Base-by-base conservation (phyloP, 176 grass and related monocot species). In the Hordeum marinum region DNA sequence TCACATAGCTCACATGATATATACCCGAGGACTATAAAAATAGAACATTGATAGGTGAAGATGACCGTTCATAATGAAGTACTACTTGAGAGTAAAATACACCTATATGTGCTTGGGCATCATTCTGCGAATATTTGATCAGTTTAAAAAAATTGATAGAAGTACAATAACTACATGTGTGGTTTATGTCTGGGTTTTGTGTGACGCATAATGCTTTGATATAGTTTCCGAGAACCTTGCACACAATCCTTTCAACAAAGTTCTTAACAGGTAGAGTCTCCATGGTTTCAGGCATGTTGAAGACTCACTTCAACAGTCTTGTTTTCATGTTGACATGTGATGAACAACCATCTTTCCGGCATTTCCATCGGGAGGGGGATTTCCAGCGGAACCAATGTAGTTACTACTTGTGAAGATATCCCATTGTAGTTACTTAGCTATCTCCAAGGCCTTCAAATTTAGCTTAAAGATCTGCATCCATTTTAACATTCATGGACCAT, bases 261-360 rank as follows among this genome's bases (percentile, higher is more conserved):
- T 90, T 85, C 77, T 85, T 90, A n/a, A 88, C 39, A 11, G 87
- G 91, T 63, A 98, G 73, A 46, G 43, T 87, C 85, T 93, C 87
- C 76, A 98, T 68, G 62, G 61, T 86, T 87, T 87, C 29, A 29
- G 29, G 29, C 29, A 29, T 29, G 29, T 29, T 29, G 29, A 29
- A 29, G 29, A 1, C 1, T 18, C 15, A 52, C 48, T 52, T 52
- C 5, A 52, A 18, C 18, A 18, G 48, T 52, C 5, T 52, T 52
- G 48, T 52, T 17, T 52, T 52, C 48, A 52, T 52, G 48, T 52
- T 18, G 48, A 52, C 1, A 52, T 52, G 48, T 52, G 7, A 50
- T 18, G 48, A 52, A 52, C 48, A 52, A 52, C 15, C 48, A 52
- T 17, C 15, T 52, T 52, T 52, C 48, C 48, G 48, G 1, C 14